A percentile compares a stretch with the other conserved stretches of the same genome.
phyloP scores from a whole-genome alignment of 1,139 yeast species.

The Debaryomyces fabryi region DNA sequence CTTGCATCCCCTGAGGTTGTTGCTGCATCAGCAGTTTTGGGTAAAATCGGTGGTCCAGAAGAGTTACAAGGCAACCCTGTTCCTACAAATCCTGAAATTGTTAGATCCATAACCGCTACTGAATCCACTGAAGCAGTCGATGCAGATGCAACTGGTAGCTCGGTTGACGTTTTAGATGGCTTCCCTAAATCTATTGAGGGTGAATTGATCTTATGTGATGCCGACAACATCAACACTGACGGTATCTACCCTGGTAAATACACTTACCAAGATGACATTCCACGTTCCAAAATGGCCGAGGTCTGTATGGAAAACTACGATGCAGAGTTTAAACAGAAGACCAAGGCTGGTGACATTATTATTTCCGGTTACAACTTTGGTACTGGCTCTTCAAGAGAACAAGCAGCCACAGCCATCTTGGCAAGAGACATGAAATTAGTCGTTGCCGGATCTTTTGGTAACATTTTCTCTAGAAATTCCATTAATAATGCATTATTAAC shows the following conservation, averaged over 20 bases:
- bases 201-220: slow-evolving; percentile 91
- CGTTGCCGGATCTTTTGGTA: slow-evolving; percentile 97
- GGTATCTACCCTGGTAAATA: slow-evolving; percentile 99
- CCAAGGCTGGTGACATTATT: slow-evolving; percentile 85
- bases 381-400: slow-evolving; percentile 98
- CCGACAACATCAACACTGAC: slow-evolving; percentile 96
- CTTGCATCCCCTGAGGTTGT: slow-evolving; percentile 97
- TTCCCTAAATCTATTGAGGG: slow-evolving; percentile 90
- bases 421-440: slow-evolving; percentile 93
- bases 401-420: slow-evolving; percentile 95
- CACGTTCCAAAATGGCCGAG: slow-evolving; percentile 94
- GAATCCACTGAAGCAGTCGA: slow-evolving; percentile 30
- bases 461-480: slow-evolving; percentile 92
- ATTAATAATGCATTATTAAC: slow-evolving; percentile 95
- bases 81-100: slow-evolving; percentile 48
- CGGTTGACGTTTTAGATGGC: slow-evolving; percentile 77
- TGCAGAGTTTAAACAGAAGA: slow-evolving; percentile 77
- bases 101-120: slow-evolving; percentile 47
- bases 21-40: slow-evolving; percentile 95
- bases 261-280: slow-evolving; percentile 96
- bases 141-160: slow-evolving; percentile 35
- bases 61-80: slow-evolving; percentile 68
- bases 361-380: slow-evolving; percentile 95
- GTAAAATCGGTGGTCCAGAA: slow-evolving; percentile 90
- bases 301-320: slow-evolving; percentile 99